Evolutionary conservation across 2,329 filamentous ascomycete genomes (phyloP).

Genomic region (Fusarium sp.): DNA sequence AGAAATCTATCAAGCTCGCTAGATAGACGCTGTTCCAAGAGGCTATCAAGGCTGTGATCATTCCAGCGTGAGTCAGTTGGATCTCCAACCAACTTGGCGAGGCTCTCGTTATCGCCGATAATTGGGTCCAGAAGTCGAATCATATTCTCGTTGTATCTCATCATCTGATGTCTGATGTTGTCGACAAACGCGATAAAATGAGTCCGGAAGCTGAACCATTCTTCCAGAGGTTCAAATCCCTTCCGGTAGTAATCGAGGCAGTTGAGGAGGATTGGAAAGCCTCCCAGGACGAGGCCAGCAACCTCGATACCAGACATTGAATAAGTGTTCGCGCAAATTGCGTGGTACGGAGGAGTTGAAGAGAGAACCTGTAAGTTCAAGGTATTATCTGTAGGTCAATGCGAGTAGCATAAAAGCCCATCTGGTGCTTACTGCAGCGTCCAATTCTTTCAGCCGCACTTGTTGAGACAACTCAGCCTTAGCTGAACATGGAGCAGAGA

Average conservation of each 20-base stretch:
- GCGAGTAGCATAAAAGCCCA: not conserved
- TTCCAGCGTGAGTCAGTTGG: not conserved
- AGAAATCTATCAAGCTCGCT: not conserved
- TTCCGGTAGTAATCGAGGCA: not conserved
- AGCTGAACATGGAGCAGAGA: not conserved
- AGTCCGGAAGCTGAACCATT: not conserved
- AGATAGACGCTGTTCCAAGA: not conserved
- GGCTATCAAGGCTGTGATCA: not conserved
- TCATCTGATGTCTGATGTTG: not conserved
- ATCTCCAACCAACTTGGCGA: not conserved
- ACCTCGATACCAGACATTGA: not conserved
- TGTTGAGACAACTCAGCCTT: not conserved
- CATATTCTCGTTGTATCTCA: not conserved
- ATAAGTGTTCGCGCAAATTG: not conserved
- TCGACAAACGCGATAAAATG: not conserved
- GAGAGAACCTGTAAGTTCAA: not conserved
- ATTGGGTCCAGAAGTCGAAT: not conserved
- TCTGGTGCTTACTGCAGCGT: not conserved
- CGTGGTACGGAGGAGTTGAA: not conserved
- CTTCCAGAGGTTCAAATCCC: not conserved
- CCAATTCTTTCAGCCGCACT: too few species aligned
- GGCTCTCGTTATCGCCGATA: not conserved
- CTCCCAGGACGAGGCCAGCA: not conserved
- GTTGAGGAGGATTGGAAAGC: not conserved
- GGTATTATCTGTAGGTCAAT: not conserved